Conservation (phyloP, 768 basidiomycete species). For the Fistulinella prunicolor region DNA sequence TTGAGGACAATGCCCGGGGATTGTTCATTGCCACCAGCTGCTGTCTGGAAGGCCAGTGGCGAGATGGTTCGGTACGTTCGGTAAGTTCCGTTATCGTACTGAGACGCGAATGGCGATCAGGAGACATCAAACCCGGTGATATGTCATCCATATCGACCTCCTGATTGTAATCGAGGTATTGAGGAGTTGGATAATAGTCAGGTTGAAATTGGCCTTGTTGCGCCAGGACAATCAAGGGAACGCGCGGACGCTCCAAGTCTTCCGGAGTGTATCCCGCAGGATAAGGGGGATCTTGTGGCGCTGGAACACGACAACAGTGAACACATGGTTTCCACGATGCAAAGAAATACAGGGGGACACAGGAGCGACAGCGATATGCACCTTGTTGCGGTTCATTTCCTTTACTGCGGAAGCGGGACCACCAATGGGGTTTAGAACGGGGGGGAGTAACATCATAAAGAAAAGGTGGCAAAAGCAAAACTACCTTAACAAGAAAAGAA, state of each 20-base stretch:
- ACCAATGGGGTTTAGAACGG: conserved; percentile 33
- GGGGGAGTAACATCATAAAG: conserved; percentile 29
- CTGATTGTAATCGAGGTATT: conserved; percentile 21
- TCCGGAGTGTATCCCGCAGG: conserved; percentile 22
- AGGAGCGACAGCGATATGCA: conserved; percentile 41
- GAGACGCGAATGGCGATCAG: conserved; percentile 37
- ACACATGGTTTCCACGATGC: conserved; percentile 12
- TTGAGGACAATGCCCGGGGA: conserved; percentile 37
- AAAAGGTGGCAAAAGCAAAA: conserved; percentile 34
- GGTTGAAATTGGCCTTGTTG: conserved; percentile 48
- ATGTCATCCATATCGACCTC: conserved; percentile 26
- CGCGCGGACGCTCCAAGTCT: conserved; percentile 42
- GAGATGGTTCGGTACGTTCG: conserved; percentile 60
- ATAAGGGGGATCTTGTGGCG: conserved; percentile 16
- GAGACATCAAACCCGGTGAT: conserved; percentile 34
- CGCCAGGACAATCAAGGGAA: conserved; percentile 59
- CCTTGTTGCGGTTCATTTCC: conserved; percentile 50
- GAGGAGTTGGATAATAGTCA: conserved; percentile 25
- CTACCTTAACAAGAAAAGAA: conserved; percentile 28
- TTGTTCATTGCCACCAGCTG: conserved; percentile 39
- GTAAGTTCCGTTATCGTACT: conserved; percentile 69
- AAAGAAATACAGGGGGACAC: conserved; percentile 30
- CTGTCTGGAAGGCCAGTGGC: conserved; percentile 44
- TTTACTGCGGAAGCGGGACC: conserved; percentile 35
- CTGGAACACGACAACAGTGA: conserved; percentile 19